A percentile compares a stretch with the other conserved stretches of the same genome.
These are phyloP conservation scores for Epichloe baconii DNA, from an alignment of 2,329 filamentous ascomycete species.

Conservation along the genomic window DNA sequence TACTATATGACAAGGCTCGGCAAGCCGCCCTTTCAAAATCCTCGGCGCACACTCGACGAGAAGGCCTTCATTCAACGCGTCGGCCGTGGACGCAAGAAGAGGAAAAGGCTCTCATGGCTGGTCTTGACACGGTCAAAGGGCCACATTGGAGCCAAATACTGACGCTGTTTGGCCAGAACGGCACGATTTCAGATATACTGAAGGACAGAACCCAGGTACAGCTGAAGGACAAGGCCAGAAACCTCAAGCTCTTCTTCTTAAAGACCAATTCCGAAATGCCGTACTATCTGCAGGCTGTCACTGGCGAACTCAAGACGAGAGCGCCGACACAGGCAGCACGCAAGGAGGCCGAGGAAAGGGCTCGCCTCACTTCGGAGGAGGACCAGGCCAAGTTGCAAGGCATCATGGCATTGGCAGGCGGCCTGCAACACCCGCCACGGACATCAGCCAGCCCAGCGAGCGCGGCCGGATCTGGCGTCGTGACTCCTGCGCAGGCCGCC, in stretches of 20 bases:
- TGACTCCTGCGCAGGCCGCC: conserved; percentile 21
- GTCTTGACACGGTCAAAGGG: conserved; percentile 76
- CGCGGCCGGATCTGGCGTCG: conserved; percentile 16
- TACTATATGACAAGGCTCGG: conserved; percentile 44
- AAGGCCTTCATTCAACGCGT: conserved; percentile 48
- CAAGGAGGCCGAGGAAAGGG: conserved; percentile 53
- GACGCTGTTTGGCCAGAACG: conserved; percentile 66
- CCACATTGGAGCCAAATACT: conserved; percentile 92
- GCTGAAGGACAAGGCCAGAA: conserved; percentile 82
- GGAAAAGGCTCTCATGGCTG: conserved; percentile 80
- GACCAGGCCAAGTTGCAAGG: conserved; percentile 47
- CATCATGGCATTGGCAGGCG: conserved; percentile 42
- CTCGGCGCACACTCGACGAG: conserved; percentile 39
- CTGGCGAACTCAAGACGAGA: conserved; percentile 76
- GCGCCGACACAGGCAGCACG: conserved; percentile 62
- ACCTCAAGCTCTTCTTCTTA: conserved; percentile 80
- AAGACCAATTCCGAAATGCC: conserved; percentile 88
- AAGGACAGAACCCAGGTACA: conserved; percentile 87
- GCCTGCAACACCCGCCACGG: conserved; percentile 31
- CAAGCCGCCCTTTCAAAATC: conserved; percentile 46
- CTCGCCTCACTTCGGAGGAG: conserved; percentile 43
- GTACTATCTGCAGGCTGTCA: conserved; percentile 75
- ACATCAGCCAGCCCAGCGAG: conserved; percentile 12
- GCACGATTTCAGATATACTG: conserved; percentile 67
- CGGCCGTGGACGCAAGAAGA: conserved; percentile 82